Conservation (phyloP, 1,284 basidiomycete genomes). For the Caloboletus inedulis region DNA sequence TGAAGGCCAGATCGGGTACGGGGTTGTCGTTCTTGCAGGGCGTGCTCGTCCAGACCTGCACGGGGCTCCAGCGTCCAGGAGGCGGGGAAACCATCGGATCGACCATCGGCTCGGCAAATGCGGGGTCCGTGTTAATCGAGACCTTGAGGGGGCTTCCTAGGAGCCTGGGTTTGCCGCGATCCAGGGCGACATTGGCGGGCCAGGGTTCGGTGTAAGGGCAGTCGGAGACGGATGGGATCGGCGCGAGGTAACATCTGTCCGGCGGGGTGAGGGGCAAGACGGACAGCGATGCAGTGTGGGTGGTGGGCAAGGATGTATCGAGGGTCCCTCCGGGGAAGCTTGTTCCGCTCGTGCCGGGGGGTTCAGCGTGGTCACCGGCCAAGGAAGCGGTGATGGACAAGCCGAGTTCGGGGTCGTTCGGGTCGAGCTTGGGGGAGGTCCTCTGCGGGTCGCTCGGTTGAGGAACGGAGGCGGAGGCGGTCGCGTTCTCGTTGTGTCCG, state of each 20-base stretch:
- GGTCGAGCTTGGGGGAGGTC: conserved; percentile 24
- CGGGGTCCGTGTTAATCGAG: conserved; percentile 5
- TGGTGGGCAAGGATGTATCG: conserved; percentile 15
- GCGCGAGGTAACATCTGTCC: conserved; percentile 25
- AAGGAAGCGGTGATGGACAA: conserved; percentile 5
- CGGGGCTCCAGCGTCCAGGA: conserved; percentile 17
- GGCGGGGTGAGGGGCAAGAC: conserved; percentile 28
- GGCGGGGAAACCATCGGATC: conserved; percentile 17
- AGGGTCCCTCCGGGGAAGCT: conserved; percentile 8
- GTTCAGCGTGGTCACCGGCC: not conserved
- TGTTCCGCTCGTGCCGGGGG: not conserved
- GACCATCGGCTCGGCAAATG: conserved; percentile 6
- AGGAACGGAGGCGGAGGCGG: not conserved
- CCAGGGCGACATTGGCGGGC: conserved; percentile 12
- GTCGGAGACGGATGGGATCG: conserved; percentile 19
- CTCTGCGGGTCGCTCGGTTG: conserved; percentile 9
- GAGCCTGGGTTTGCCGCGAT: conserved; percentile 12
- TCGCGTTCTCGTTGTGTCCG: not conserved
- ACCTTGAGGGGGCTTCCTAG: conserved; percentile 25
- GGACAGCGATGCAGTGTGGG: conserved; percentile 6
- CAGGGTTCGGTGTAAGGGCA: conserved; percentile 25
- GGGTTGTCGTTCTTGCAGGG: conserved; percentile 13
- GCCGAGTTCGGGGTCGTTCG: conserved; percentile 18
- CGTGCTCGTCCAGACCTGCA: conserved; percentile 29
- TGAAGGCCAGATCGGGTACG: not conserved